Evolutionary conservation across 2,329 filamentous ascomycete species (phyloP), one percentile per base, ranked within the genome.

Genomic region (Cladophialophora bantiana): DNA sequence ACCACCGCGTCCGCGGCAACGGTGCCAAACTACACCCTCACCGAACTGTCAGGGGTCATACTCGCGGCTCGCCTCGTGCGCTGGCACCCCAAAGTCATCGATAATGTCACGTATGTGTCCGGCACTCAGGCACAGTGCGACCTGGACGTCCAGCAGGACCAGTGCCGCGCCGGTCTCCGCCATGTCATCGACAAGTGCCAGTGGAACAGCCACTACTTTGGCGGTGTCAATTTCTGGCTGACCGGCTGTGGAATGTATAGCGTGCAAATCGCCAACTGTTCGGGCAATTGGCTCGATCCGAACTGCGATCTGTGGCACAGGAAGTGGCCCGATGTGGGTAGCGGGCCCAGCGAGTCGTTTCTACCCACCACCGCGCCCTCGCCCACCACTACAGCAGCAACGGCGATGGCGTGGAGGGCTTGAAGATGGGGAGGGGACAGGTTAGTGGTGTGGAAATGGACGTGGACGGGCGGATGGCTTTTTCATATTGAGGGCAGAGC

Each of bases 101-200:
- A 36, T 18, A 36, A 59, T 31, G 55, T 55, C 18, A 58, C 59
- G n/a, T n/a, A 45, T 13, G 20, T 54, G 20, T 26, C 65, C 7
- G 67, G 67, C 20, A 50, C 63, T 1, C 52, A 53, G 48, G 67
- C 63, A 31, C 59, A 69, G 48, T 69, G 67, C 53, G 64, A 59
- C 18, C 18, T 9, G 45, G 45, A 50, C 45, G 18, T 26, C 6
- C 18, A 26, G 15, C 38, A 36, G n/a, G 67, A 69, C 40, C 50
- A 66, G 26, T 65, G 62, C 38, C 34, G 45, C 7, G 40, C 32
- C 3, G 52, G 13, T 10, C 53, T 55, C 18, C n/a, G 31, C 20
- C 20, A 34, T 20, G 35, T 54, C n/a, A 62, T 69, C 45, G 42
- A 42, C 54, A 26, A 32, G 9, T 66, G 64, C 60, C 32, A 69